Evolutionary conservation across 2,329 filamentous ascomycete genomes (phyloP), one percentile per base, ranked within the genome.

Genomic region (Diaporthe sp.): DNA sequence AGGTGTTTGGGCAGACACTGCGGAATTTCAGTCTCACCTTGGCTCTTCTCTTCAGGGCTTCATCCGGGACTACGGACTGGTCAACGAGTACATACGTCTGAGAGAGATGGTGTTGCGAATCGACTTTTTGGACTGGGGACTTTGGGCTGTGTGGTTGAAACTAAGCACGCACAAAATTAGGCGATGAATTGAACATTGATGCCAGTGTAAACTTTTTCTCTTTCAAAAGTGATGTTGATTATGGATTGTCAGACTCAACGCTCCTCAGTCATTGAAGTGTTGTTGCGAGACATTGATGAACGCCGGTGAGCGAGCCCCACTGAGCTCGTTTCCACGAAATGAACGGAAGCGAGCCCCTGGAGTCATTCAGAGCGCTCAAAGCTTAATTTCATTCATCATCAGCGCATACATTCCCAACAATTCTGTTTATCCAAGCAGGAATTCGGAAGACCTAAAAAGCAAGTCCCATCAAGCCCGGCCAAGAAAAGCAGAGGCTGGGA

Each of bases 401-500:
- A 37, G 44, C 46, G 34, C 28, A 3, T 7, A 0, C 7, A 0
- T 37, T 51, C 13, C 1, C n/a, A 19, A 17, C 31, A 10, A 13
- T 17, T 37, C 19, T 4, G 6, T 39, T 4, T 9, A 2, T 39
- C 10, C 28, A 10, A 1, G 28, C 17, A 42, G 61, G 5, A 49
- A 15, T 31, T 34, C 4, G 9, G 13, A 31, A 31, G 15, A 34
- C 8, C 17, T 34, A 17, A 19, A 49, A 49, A 49, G 4, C 4
- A 6, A 7, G 25, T 22, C 49, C 25, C n/a, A 15, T 55, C 31
- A 42, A 28, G 15, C n/a, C 31, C n/a, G 34, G 49, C 49, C 65
- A 22, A 55, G 34, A 69, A 69, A 55, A 55, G 65, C 65, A 55
- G 65, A 42, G 65, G 65, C 65, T 69, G 65, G 65, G n/a, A 12